These are phyloP conservation scores for Marasmius sp. DNA, from an alignment of 1,284 basidiomycete species.

Conservation along the genomic window DNA sequence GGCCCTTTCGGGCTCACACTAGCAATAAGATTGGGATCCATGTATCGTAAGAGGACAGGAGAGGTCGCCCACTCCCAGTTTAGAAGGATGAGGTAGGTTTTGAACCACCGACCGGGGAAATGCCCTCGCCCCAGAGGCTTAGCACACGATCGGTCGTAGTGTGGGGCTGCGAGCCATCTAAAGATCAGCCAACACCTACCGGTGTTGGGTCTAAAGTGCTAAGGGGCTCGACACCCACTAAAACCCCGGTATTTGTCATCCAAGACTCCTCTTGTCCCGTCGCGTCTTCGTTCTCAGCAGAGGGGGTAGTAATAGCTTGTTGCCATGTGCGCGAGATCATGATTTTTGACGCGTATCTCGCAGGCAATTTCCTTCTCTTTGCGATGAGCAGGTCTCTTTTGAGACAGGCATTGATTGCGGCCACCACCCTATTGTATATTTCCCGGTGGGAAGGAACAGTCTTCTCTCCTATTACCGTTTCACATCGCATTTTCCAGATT, in stretches of 20 bases:
- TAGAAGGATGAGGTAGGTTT: too few relatives aligned
- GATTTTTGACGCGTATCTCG: background rate
- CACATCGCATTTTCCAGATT: constrained; percentile 7
- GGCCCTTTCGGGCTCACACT: background rate
- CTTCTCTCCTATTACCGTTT: background rate
- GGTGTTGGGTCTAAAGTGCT: too few relatives aligned
- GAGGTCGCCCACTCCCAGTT: too few relatives aligned
- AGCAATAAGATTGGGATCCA: background rate
- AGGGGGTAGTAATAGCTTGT: too few relatives aligned
- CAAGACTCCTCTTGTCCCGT: background rate
- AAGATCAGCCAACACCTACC: too few relatives aligned
- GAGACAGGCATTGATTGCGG: background rate
- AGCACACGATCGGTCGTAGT: too few relatives aligned
- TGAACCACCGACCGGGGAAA: too few relatives aligned
- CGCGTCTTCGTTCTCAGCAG: background rate
- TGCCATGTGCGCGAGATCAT: background rate
- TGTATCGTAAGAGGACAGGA: too few relatives aligned
- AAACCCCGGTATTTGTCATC: too few relatives aligned
- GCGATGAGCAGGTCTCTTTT: background rate
- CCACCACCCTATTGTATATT: background rate
- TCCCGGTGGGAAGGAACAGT: background rate
- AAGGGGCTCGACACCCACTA: too few relatives aligned
- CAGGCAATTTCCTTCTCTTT: background rate
- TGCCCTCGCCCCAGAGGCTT: too few relatives aligned
- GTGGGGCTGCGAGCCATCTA: too few relatives aligned